phyloP scores from a whole-genome alignment of 768 basidiomycete species.

The Heimioporus sp. region DNA sequence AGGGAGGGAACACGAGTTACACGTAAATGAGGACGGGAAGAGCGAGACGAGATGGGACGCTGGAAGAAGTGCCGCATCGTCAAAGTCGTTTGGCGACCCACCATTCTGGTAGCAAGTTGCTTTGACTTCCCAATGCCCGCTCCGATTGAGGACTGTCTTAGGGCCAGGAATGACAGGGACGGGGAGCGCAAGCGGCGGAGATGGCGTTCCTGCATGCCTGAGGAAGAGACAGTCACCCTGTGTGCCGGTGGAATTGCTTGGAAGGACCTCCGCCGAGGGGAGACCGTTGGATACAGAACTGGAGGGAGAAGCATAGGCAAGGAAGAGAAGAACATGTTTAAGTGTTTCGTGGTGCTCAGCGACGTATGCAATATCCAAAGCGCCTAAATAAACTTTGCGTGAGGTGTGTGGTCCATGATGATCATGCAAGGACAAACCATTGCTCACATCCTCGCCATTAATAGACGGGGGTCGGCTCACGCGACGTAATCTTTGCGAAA shows the following conservation, averaged over 20 bases:
- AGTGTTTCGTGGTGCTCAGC: constrained; percentile 88
- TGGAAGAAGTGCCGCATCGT: constrained; percentile 54
- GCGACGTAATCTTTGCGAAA: constrained; percentile 20
- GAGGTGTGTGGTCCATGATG: background rate
- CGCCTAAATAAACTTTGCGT: constrained; percentile 12
- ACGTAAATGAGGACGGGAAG: constrained; percentile 66
- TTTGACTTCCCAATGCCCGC: constrained; percentile 73
- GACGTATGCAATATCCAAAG: constrained; percentile 48
- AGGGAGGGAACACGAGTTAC: constrained; percentile 76
- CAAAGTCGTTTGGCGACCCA: constrained; percentile 13
- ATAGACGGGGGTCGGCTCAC: constrained; percentile 16
- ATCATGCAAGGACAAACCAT: constrained; percentile 13
- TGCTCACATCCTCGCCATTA: constrained; percentile 7
- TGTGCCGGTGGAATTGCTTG: constrained; percentile 39
- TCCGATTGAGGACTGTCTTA: constrained; percentile 53
- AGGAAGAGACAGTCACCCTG: constrained; percentile 59
- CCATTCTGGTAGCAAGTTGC: constrained; percentile 38
- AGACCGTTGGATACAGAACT: constrained; percentile 40
- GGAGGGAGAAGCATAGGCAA: constrained; percentile 36
- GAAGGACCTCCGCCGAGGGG: constrained; percentile 60
- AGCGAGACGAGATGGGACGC: constrained; percentile 59
- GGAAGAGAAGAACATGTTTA: constrained; percentile 72
- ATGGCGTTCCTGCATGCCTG: constrained; percentile 55
- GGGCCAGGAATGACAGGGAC: constrained; percentile 58
- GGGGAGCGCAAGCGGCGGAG: constrained; percentile 56